Evolutionary conservation across 805 yeast genomes (phyloP).

Genomic region (Candida palmyrensis): DNA sequence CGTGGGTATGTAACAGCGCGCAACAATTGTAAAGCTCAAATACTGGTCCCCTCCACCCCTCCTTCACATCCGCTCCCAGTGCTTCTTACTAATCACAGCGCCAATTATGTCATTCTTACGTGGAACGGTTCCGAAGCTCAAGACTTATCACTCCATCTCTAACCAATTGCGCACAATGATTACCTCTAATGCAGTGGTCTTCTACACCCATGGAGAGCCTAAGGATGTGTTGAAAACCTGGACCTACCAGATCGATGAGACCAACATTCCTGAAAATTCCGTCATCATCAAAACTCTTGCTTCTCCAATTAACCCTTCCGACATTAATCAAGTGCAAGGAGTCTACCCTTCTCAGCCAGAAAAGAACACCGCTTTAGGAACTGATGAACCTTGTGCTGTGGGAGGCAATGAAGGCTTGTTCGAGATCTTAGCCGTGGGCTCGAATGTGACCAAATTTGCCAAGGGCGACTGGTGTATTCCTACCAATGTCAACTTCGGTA

Average conservation of each 20-base stretch:
- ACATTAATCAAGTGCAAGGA: conserved; percentile 43
- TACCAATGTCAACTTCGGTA: conserved; percentile 70
- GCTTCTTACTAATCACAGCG: too few species aligned
- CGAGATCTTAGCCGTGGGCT: conserved; percentile 72
- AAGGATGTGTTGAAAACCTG: conserved; percentile 49
- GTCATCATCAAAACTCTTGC: conserved; percentile 33
- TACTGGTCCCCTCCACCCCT: too few species aligned
- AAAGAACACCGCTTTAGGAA: conserved; percentile 48
- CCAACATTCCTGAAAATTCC: conserved; percentile 31
- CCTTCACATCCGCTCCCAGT: too few species aligned
- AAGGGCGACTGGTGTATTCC: conserved; percentile 92
- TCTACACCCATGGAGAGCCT: conserved; percentile 66
- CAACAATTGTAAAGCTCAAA: too few species aligned
- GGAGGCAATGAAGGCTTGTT: conserved; percentile 95
- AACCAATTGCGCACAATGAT: conserved; percentile 26
- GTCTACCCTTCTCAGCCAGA: conserved; percentile 44
- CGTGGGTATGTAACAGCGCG: too few species aligned
- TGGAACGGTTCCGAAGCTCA: too few species aligned
- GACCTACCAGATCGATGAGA: conserved; percentile 44
- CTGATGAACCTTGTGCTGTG: conserved; percentile 65
- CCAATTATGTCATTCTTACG: too few species aligned
- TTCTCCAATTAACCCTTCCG: conserved; percentile 41
- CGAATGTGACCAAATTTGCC: conserved; percentile 39
- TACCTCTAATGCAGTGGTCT: conserved; percentile 63
- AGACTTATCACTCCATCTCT: not conserved